Evolutionary conservation across 2,329 filamentous ascomycete species (phyloP).

Genomic region (Claviceps capensis): DNA sequence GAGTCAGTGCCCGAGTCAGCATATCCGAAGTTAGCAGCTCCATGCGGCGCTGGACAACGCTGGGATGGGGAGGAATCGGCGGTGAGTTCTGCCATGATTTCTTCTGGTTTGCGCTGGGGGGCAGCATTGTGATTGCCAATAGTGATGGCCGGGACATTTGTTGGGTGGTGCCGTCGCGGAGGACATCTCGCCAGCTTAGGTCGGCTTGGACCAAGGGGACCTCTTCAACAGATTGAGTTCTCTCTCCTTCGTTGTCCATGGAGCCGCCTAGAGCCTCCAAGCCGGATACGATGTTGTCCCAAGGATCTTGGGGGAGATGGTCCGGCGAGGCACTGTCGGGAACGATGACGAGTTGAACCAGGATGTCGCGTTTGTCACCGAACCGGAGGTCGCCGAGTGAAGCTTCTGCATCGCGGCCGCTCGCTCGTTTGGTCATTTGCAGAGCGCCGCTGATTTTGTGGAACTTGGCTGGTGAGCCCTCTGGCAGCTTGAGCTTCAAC

Average conservation of each 20-base stretch:
- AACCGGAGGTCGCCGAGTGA: constrained; percentile 84
- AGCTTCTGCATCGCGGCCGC: constrained; percentile 86
- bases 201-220: constrained; percentile 92
- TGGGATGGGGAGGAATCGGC: constrained; percentile 87
- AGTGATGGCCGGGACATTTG: constrained; percentile 83
- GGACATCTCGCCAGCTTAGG: constrained; percentile 82
- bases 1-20: constrained; percentile 80
- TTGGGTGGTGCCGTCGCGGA: constrained; percentile 73
- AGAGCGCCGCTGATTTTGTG: constrained; percentile 96
- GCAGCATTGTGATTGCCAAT: constrained; percentile 90
- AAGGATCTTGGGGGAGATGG: constrained; percentile 79
- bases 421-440: constrained; percentile 91
- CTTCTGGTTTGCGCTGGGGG: constrained; percentile 48
- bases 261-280: constrained; percentile 85
- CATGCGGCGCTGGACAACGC: constrained; percentile 93
- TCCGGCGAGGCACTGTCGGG: constrained; percentile 77
- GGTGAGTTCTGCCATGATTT: constrained; percentile 54
- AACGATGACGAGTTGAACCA: constrained; percentile 85
- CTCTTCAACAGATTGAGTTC: constrained; percentile 79
- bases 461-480: constrained; percentile 95
- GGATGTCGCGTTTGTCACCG: constrained; percentile 84
- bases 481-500: constrained; percentile 81
- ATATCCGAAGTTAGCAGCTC: constrained; percentile 96
- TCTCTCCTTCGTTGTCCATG: constrained; percentile 72
- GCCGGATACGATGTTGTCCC: constrained; percentile 94